A percentile compares a stretch with the other conserved stretches of the same genome.
Conservation (phyloP, 768 basidiomycete genomes). For the Hydnum rufescens region DNA sequence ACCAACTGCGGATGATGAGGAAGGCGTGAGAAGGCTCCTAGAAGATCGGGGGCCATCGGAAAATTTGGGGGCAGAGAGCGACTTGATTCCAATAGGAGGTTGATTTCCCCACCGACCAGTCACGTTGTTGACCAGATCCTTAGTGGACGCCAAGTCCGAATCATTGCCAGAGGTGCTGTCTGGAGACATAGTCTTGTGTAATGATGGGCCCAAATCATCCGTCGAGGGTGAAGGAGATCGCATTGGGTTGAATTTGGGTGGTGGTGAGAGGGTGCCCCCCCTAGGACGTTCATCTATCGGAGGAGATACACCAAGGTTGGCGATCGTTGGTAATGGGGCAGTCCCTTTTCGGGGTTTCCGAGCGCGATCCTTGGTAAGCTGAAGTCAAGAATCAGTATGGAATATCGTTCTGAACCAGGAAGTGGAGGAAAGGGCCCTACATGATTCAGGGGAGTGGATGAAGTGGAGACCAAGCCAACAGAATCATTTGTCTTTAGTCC, state of each 20-base stretch:
- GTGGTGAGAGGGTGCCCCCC: no score
- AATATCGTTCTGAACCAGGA: neutral
- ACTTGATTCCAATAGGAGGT: constrained; percentile 4
- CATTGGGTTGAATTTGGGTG: no score
- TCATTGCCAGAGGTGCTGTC: no score
- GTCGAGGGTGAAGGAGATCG: no score
- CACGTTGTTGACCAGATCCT: no score
- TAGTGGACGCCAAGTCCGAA: no score
- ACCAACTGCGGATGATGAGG: neutral
- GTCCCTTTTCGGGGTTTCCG: constrained; percentile 39
- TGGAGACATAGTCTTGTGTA: no score
- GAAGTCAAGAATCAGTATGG: constrained; percentile 5
- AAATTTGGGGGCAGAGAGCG: neutral
- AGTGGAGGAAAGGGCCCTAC: neutral
- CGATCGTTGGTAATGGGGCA: neutral
- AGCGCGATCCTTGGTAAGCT: constrained; percentile 61
- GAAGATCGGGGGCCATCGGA: neutral
- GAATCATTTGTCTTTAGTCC: no score
- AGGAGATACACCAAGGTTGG: no score
- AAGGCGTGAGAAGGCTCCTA: neutral
- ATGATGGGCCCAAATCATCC: no score
- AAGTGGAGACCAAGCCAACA: no score
- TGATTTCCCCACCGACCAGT: constrained; percentile 2
- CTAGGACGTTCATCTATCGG: no score
- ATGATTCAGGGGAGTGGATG: neutral